Conservation (phyloP, 306 rosid species). For the Ziziphus jujuba region DNA sequence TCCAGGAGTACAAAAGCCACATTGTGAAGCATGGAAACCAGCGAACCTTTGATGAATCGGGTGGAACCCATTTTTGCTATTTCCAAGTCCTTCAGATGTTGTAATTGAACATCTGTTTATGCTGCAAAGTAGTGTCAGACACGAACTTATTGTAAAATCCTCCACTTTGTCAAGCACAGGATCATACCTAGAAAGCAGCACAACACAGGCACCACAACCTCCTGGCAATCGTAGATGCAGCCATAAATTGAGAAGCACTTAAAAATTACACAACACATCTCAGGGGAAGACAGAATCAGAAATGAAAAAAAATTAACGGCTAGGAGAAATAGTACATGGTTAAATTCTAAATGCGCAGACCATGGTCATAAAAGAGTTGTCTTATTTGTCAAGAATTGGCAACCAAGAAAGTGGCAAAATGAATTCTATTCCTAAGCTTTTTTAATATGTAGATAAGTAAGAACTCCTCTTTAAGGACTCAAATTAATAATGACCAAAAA, state of each 20-base stretch:
- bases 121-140: slow-evolving; percentile 82
- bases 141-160: slow-evolving; percentile 68
- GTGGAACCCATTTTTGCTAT: slow-evolving; percentile 78
- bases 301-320: no score
- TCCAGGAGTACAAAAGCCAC: slow-evolving; percentile 95
- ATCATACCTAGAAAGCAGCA: slow-evolving; percentile 72
- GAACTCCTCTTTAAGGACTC: no score
- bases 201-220: slow-evolving; percentile 96
- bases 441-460: no score
- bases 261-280: background rate
- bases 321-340: no score
- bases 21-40: slow-evolving; percentile 89
- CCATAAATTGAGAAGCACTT: background rate
- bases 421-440: no score
- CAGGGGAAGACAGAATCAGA: no score
- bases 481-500: no score
- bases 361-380: slow-evolving; percentile 6
- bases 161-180: slow-evolving; percentile 54
- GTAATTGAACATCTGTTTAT: slow-evolving; percentile 68
- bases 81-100: slow-evolving; percentile 89
- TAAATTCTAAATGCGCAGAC: no score
- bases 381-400: no score
- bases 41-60: slow-evolving; percentile 76
- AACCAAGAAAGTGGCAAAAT: no score
- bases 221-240: slow-evolving; percentile 73